Base-by-base conservation (phyloP, 1,139 yeast species). In the Nematodospora anomalae region DNA sequence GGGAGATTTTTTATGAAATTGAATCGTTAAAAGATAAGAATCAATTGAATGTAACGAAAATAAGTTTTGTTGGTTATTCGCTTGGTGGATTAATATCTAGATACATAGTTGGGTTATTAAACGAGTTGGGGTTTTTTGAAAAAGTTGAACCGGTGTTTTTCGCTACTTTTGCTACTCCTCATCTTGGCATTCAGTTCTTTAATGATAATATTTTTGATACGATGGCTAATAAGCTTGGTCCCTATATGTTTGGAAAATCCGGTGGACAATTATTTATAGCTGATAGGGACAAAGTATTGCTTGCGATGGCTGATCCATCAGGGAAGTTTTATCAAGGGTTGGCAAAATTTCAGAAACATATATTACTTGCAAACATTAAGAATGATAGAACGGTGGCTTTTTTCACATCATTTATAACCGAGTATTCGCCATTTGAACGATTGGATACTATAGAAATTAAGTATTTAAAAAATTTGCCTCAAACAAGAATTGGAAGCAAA, bases 131-230 rank as follows among this genome's bases (percentile, higher is more conserved):
- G 0, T 70, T 81, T 42, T 87, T 87, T 48, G 72, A 79, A 2
- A 51, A 51, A 2, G 75, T 87, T 12, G 64, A 73, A 45, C 96
- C 96, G 0, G 62, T 75, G 2, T 64, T 79, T 35, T 83, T 83
- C 53, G 72, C 89, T 11, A 85, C 96, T 0, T 83, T 89, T 65
- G 97, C 97, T 2, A 82, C 96, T 2, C 97, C 97, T 1, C 97
- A 90, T 61, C 65, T 87, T 6, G 96, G 96, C 0, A 74, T 84
- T 9, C 71, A 71, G 30, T 76, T 76, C 49, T 73, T 67, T 50
- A 59, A 60, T 12, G 58, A 64, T 8, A 58, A 67, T 8, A 41
- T 71, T 8, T 62, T 74, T 40, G 75, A 79, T 38, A 50, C 55
- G 10, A 35, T 76, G 1, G 63, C 85, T 36, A 85, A 84, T 49